A percentile compares a stretch with the other conserved stretches of the same genome.
Evolutionary conservation across 129 eudicot genomes (phyloP).

Genomic region (Chrysanthemum lavandulifolium): DNA sequence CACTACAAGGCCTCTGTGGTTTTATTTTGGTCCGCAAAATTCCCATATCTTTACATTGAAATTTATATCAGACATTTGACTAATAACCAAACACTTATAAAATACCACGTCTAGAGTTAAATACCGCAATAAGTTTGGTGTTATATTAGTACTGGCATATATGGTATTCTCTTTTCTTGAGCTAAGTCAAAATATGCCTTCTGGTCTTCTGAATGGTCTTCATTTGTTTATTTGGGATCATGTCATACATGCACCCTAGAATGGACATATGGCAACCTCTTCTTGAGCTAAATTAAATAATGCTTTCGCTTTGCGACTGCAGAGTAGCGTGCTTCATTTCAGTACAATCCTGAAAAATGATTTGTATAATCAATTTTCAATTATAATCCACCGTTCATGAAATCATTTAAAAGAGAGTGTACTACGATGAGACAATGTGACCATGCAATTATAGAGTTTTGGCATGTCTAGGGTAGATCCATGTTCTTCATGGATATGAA

Average conservation of each 20-base stretch:
- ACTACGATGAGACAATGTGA: neutral
- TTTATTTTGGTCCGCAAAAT: neutral
- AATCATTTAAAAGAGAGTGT: neutral
- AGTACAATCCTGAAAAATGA: neutral
- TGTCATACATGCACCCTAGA: neutral
- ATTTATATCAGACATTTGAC: neutral
- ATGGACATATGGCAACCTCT: neutral
- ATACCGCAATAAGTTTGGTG: neutral
- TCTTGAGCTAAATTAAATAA: neutral
- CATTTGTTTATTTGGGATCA: neutral
- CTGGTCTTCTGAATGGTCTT: neutral
- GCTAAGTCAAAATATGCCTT: neutral
- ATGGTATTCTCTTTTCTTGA: neutral
- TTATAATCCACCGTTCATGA: neutral
- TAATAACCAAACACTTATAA: neutral
- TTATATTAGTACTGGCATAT: neutral
- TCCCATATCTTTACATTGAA: neutral
- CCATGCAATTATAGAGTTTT: neutral
- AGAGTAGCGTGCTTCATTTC: neutral
- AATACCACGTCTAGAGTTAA: slow-evolving; percentile 5
- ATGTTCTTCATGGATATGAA: neutral
- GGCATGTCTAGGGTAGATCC: slow-evolving; percentile 6
- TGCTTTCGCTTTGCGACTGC: neutral
- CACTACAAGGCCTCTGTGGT: neutral
- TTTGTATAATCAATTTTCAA: neutral